A percentile compares a stretch with the other conserved stretches of the same genome.
These are phyloP conservation scores for Penicillium glabrum DNA, from an alignment of 2,329 filamentous ascomycete species.

Conservation along the genomic window DNA sequence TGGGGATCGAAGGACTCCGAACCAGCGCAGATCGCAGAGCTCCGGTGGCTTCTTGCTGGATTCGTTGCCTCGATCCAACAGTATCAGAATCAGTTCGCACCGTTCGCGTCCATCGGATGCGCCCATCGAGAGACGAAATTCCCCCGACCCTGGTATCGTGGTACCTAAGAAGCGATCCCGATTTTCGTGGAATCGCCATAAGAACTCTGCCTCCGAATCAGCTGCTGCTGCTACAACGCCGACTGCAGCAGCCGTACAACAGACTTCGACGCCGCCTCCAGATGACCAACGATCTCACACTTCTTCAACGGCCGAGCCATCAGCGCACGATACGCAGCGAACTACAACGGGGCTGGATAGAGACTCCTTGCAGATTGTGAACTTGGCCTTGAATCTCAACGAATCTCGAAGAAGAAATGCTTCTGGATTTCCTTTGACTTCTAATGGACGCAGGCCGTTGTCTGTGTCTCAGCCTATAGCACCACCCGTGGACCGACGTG, in stretches of 20 bases:
- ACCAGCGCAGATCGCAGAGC: constrained; percentile 27
- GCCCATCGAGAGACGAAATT: constrained; percentile 42
- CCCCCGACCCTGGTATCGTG: constrained; percentile 33
- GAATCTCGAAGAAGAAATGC: constrained; percentile 68
- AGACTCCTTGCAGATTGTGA: constrained; percentile 86
- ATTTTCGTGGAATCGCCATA: constrained; percentile 35
- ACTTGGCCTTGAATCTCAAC: constrained; percentile 85
- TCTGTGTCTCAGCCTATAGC: constrained; percentile 24
- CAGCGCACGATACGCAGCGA: constrained; percentile 10
- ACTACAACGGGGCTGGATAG: constrained; percentile 53
- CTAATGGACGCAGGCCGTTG: constrained; percentile 34
- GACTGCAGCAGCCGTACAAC: constrained; percentile 7
- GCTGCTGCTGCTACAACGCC: constrained; percentile 20
- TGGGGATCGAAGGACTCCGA: constrained; percentile 26
- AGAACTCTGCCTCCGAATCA: constrained; percentile 32
- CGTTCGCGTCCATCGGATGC: constrained; percentile 25
- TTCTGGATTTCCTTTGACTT: constrained; percentile 57
- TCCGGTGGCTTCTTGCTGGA: constrained; percentile 50
- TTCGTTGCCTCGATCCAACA: constrained; percentile 30
- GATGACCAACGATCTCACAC: constrained; percentile 12
- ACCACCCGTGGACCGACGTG: constrained; percentile 21
- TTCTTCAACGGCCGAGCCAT: constrained; percentile 12
- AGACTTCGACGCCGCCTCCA: constrained; percentile 8
- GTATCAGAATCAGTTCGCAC: constrained; percentile 24
- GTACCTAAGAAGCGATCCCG: constrained; percentile 38